phyloP scores from a whole-genome alignment of 1,284 basidiomycete species.

The Prillingera fragicola region DNA sequence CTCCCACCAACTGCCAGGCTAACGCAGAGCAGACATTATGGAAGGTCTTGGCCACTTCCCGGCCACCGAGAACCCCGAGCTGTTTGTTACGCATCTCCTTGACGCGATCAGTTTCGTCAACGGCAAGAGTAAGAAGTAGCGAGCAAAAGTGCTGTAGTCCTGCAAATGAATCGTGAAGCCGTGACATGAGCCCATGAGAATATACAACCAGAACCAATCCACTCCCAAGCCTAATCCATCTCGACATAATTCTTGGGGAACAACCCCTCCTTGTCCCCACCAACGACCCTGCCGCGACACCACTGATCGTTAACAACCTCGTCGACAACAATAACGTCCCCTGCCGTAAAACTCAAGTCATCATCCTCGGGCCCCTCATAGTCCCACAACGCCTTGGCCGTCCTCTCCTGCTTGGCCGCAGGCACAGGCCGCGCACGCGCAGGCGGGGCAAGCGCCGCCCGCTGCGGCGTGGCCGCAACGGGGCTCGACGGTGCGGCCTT shows the following conservation, averaged over 20 bases:
- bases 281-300: constrained; percentile 29
- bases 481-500: background rate
- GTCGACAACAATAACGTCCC: constrained; percentile 35
- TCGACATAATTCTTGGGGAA: constrained; percentile 1
- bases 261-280: constrained; percentile 6
- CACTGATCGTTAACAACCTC: constrained; percentile 41
- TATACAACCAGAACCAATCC: too few species aligned
- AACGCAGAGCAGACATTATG: too few species aligned
- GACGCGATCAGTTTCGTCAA: too few species aligned
- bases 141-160: too few species aligned
- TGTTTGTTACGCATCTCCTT: too few species aligned
- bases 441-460: background rate
- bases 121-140: too few species aligned
- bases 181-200: background rate
- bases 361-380: constrained; percentile 36
- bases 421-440: background rate
- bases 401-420: too few species aligned
- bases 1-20: too few species aligned
- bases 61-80: too few species aligned
- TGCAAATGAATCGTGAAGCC: too few species aligned
- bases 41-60: too few species aligned
- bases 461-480: background rate
- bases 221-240: too few species aligned
- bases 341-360: constrained; percentile 31
- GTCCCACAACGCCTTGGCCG: constrained; percentile 37